Conservation (phyloP, 768 basidiomycete genomes). For the Leucosporidium yakuticum region DNA sequence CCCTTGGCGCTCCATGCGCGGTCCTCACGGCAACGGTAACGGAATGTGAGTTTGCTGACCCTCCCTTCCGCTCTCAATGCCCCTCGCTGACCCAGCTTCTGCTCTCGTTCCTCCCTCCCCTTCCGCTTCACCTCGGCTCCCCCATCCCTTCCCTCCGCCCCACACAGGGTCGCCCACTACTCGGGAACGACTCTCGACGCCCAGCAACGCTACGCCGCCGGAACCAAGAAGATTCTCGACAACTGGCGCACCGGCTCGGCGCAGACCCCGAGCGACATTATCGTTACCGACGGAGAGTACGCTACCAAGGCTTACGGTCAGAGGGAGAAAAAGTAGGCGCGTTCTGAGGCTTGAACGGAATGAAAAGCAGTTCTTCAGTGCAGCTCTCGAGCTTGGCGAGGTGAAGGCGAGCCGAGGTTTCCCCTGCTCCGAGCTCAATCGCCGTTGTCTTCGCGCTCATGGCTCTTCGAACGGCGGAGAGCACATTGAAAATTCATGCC, state of each 20-base stretch:
- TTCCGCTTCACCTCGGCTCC: background rate
- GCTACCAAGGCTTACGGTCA: conserved; percentile 44
- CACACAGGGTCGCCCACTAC: conserved; percentile 5
- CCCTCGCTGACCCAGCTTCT: background rate
- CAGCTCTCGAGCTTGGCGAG: too few relatives aligned
- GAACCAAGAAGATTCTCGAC: conserved; percentile 62
- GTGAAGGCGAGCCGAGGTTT: too few relatives aligned
- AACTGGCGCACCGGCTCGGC: conserved; percentile 60
- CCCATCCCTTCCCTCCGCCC: background rate
- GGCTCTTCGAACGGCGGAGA: too few relatives aligned
- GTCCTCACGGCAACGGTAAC: conserved; percentile 72
- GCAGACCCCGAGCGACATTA: conserved; percentile 75
- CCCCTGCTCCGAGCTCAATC: too few relatives aligned
- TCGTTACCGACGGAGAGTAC: conserved; percentile 43
- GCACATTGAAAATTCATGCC: too few relatives aligned
- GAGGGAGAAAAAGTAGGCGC: conserved; percentile 43
- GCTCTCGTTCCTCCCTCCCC: background rate
- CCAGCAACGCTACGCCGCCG: conserved; percentile 74
- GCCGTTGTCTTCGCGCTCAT: too few relatives aligned
- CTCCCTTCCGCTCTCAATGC: background rate
- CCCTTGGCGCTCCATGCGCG: conserved; percentile 75
- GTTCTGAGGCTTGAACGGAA: too few relatives aligned
- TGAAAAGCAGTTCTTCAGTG: background rate
- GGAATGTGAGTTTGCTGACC: conserved; percentile 55
- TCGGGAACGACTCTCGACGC: conserved; percentile 59